Conservation (phyloP, 345 rosid species). For the Psidium guajava region DNA sequence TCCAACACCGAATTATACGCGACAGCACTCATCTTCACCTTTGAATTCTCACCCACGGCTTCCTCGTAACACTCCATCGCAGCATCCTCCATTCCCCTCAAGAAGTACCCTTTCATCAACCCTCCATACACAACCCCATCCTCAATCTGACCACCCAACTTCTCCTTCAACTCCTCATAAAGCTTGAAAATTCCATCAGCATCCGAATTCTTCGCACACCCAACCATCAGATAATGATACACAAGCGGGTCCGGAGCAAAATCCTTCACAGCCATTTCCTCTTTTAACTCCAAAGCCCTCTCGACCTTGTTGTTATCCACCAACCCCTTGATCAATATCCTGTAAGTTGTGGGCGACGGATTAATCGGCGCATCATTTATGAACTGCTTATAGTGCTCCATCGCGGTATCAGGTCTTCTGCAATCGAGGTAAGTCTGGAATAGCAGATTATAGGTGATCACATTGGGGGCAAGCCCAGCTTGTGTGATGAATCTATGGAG, state of each 20-base stretch:
- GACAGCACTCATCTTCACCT: constrained; percentile 52
- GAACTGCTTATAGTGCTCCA: constrained; percentile 72
- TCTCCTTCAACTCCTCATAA: constrained; percentile 74
- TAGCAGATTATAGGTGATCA: constrained; percentile 62
- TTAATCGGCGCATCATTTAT: constrained; percentile 52
- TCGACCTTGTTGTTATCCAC: constrained; percentile 71
- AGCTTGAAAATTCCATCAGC: constrained; percentile 49
- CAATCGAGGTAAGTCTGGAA: constrained; percentile 83
- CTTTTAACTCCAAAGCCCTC: constrained; percentile 72
- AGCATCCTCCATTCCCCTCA: constrained; percentile 62
- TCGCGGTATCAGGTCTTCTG: constrained; percentile 62
- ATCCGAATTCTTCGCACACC: constrained; percentile 40
- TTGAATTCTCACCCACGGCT: constrained; percentile 37
- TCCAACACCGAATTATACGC: constrained; percentile 68
- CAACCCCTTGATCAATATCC: constrained; percentile 70
- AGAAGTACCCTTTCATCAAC: constrained; percentile 69
- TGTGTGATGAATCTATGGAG: constrained; percentile 71
- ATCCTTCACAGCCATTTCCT: constrained; percentile 55
- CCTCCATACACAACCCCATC: constrained; percentile 82
- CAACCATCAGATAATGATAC: constrained; percentile 68
- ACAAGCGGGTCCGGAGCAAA: constrained; percentile 53
- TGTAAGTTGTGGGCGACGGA: constrained; percentile 66
- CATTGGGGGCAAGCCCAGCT: constrained; percentile 73
- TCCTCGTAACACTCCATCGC: constrained; percentile 73
- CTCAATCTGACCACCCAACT: constrained; percentile 47